A percentile compares a stretch with the other conserved stretches of the same genome.
phyloP scores from a whole-genome alignment of 257 asterid genomes.

The Asclepias syriaca region DNA sequence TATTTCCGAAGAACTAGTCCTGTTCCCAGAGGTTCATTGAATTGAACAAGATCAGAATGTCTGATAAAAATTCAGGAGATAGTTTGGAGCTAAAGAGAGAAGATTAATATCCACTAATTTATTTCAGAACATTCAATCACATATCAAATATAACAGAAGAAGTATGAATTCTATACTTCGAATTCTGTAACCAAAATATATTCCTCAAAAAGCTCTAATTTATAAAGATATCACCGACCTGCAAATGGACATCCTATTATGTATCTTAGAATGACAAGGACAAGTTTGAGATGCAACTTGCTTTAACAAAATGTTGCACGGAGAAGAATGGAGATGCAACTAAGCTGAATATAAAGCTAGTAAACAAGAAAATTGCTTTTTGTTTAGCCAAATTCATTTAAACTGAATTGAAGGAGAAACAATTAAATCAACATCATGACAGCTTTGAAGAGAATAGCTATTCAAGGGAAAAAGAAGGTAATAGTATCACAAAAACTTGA shows the following conservation, averaged over 20 bases:
- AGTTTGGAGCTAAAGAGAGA: neutral
- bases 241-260: neutral
- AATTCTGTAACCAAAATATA: neutral
- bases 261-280: neutral
- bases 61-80: neutral
- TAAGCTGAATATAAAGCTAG: neutral
- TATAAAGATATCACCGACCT: neutral
- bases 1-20: conserved; percentile 52
- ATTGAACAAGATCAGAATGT: neutral
- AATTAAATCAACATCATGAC: neutral
- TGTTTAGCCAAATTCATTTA: neutral
- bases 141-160: neutral
- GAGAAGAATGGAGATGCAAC: neutral
- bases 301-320: neutral
- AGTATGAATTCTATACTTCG: neutral
- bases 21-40: conserved; percentile 19
- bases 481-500: neutral
- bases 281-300: neutral
- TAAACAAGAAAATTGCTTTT: neutral
- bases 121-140: neutral
- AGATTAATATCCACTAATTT: neutral
- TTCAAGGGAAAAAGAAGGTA: conserved; percentile 5
- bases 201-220: neutral
- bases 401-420: neutral
- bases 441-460: neutral